Evolutionary conservation across 2,329 filamentous ascomycete genomes (phyloP).

Genomic region (Amauroascus niger): DNA sequence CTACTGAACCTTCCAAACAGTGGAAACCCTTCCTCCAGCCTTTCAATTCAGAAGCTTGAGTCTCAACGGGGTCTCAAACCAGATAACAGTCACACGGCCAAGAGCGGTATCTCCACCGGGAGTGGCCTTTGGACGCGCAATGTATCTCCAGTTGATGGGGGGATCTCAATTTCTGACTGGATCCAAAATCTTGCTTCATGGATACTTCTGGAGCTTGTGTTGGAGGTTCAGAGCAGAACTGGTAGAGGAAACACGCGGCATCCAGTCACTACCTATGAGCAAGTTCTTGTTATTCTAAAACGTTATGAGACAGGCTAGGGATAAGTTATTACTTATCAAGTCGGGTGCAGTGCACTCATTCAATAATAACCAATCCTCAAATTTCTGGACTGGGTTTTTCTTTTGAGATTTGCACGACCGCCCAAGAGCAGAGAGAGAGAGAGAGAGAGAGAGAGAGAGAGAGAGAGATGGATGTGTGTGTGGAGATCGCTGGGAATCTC

Average conservation of each 20-base stretch:
- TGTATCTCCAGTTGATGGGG: neutral
- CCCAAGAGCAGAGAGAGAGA: too few relatives aligned
- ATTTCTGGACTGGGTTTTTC: neutral
- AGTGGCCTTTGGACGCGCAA: neutral
- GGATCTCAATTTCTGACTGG: neutral
- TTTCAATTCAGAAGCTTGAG: neutral
- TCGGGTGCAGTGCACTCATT: too few relatives aligned
- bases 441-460: too few relatives aligned
- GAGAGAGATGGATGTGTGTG: neutral
- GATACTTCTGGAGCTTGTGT: neutral
- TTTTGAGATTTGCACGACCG: neutral
- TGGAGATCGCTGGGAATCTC: neutral
- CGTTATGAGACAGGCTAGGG: too few relatives aligned
- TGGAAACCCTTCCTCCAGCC: neutral
- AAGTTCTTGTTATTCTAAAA: too few relatives aligned
- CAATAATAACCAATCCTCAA: too few relatives aligned
- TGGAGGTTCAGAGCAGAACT: neutral
- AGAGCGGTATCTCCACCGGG: slow-evolving; percentile 1
- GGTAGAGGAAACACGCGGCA: neutral
- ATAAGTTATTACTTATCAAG: too few relatives aligned
- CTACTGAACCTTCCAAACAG: neutral
- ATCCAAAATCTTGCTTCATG: neutral
- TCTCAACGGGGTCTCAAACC: neutral
- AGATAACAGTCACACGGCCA: neutral
- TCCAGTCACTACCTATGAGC: too few relatives aligned